Base-by-base conservation (phyloP, 2,329 filamentous ascomycete species). In the Ophiostoma fasciatum region DNA sequence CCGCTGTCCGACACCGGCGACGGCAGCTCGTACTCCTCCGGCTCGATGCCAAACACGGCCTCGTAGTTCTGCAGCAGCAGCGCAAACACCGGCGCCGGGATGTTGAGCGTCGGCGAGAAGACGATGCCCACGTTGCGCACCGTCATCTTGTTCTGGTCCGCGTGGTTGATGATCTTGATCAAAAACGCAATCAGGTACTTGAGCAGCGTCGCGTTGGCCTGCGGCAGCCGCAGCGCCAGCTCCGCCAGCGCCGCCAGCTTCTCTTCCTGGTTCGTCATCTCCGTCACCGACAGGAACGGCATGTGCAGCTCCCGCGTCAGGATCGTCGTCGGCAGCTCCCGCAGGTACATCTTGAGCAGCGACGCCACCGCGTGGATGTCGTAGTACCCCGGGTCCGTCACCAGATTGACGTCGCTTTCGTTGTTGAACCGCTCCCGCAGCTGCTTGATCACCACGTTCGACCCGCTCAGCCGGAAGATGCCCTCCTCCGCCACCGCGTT, bases 121-220 rank as follows among this genome's bases (percentile, higher is more conserved):
- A 98, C 88, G 48, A 98, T 96, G 45, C 90, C 88, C 37, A 98
- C 83, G 51, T 98, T 98, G 46, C 88, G 78, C 36, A 94, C 82
- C 10, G 82, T 94, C 90, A 98, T 98, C 66, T 94, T 96, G 63
- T 98, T 98, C 43, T 80, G 65, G 48, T 82, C 78, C 7, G 84
- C 68, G 48, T 94, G 85, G 56, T 90, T 85, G 51, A 94, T 84
- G 48, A 98, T 88, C 50, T 81, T 79, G 51, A 94, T 83, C 48
- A 98, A 60, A 59, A 94, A 94, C 4, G 81, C 74, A 32, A 88
- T 82, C 37, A 98, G 63, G 44, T 92, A 85, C 49, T 80, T 78
- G 27, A 98, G 66, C 29, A 98, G 63, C 3, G 82, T 77, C 31
- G 78, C 72, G 44, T 98, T 98, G 25, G 80, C 74, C 41, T 70